Evolutionary conservation across 2,329 filamentous ascomycete genomes (phyloP), one percentile per base, ranked within the genome.

Genomic region (Hymenoscyphus fructigenus): DNA sequence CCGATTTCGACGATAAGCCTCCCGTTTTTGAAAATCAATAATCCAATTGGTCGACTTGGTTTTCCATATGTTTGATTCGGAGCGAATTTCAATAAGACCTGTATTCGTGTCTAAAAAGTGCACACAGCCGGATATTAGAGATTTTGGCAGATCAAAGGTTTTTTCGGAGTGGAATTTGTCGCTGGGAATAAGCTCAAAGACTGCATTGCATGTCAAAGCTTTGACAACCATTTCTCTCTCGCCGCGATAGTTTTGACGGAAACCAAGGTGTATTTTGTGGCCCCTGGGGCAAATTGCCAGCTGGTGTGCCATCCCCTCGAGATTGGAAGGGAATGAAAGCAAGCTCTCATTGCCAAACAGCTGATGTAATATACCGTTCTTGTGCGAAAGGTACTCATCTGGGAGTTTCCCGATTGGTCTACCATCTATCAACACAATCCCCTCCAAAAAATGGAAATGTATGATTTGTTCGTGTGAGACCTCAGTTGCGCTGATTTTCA

Each of bases 31-130:
- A 14, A 78, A 44, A 62, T 80, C 67, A 5, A 84, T 64, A 7
- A 44, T 67, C 81, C 81, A 84, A 66, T 82, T 78, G 4, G 71
- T 69, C 0, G 15, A 1, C 57, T 74, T 80, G 0, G 56, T 63
- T 14, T 61, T 75, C 82, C 82, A 85, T 0, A 76, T 75, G n/a
- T 72, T 65, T 0, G 80, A 75, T 0, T 73, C 72, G 6, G 78
- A 79, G 9, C 86, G 78, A 26, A 88, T 81, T 56, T 90, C 83
- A 0, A 91, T 59, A 0, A 75, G 60, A 2, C 78, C 76, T 1
- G 75, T 76, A 1, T 65, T 58, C 0, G 87, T 14, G 53, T 89
- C 77, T 3, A 89, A 75, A 86, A 87, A 90, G 66, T 91, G 71
- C 2, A 83, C 77, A 59, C 84, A 88, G 6, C 80, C 75, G 0